Percentiles rank a stretch among this genome's conserved stretches.
These are phyloP conservation scores for Crithidia thermophila DNA, from an alignment of 208 protist species.

Conservation along the genomic window DNA sequence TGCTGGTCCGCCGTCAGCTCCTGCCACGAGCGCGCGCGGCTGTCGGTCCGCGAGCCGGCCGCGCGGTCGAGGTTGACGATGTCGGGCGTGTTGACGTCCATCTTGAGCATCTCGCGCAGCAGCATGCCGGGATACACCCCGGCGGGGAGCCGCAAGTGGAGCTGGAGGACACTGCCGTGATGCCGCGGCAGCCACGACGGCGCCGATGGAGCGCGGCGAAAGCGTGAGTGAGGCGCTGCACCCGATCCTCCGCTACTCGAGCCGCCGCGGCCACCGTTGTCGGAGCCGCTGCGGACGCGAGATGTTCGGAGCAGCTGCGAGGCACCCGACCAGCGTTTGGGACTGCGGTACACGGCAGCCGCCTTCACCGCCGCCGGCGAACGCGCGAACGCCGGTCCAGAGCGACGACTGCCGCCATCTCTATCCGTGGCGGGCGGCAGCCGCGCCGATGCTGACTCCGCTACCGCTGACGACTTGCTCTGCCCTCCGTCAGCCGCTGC, in stretches of 20 bases:
- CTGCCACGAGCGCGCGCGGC: slow-evolving; percentile 44
- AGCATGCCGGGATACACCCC: slow-evolving; percentile 81
- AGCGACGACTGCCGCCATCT: background rate
- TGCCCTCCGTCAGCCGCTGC: slow-evolving; percentile 1
- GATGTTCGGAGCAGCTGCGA: slow-evolving; percentile 17
- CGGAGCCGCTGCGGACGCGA: background rate
- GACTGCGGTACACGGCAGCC: slow-evolving; percentile 21
- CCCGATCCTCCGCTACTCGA: background rate
- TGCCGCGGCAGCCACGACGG: slow-evolving; percentile 81
- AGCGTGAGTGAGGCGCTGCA: background rate
- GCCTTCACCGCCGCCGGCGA: slow-evolving; percentile 20
- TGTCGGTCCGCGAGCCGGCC: slow-evolving; percentile 33
- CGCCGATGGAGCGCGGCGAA: slow-evolving; percentile 35
- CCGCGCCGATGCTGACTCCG: no score
- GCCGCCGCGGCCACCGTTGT: background rate
- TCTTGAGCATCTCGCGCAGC: slow-evolving; percentile 84
- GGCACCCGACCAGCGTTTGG: slow-evolving; percentile 18
- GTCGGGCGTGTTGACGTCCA: slow-evolving; percentile 81
- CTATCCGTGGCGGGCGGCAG: background rate
- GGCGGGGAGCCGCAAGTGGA: slow-evolving; percentile 61
- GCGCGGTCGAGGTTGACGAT: slow-evolving; percentile 71
- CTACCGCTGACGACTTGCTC: no score
- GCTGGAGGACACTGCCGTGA: slow-evolving; percentile 58
- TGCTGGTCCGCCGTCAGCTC: slow-evolving; percentile 58
- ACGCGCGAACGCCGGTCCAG: background rate